Percentiles rank a stretch among this genome's conserved stretches.
Conservation (phyloP, 352 stramenopile species). For the Pythium vanterpoolii region DNA sequence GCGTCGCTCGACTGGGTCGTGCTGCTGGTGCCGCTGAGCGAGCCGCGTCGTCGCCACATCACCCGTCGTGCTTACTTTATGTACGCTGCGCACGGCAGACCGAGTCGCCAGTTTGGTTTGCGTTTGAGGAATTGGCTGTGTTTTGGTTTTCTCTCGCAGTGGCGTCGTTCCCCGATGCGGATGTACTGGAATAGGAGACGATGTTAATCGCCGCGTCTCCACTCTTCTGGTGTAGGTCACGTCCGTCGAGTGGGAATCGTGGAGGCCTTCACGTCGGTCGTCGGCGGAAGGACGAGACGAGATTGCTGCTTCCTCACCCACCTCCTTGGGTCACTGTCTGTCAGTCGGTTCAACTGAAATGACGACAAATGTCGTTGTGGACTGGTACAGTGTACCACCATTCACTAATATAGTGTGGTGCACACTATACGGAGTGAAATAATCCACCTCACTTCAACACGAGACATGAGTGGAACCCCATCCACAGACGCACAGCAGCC, state of each 20-base stretch:
- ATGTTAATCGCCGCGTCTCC: background rate
- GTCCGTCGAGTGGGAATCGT: background rate
- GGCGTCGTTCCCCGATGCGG: background rate
- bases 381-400: constrained; percentile 19
- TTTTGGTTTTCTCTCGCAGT: background rate
- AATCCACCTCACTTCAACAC: constrained; percentile 5
- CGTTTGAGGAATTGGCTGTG: too few species aligned
- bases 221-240: background rate
- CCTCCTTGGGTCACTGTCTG: too few species aligned
- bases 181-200: constrained; percentile 1
- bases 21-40: constrained; percentile 20
- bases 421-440: constrained; percentile 4
- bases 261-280: background rate
- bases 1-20: background rate
- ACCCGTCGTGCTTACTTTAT: too few species aligned
- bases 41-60: constrained; percentile 26
- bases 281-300: background rate
- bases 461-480: constrained; percentile 6
- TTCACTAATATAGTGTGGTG: constrained; percentile 5
- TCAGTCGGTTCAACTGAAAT: constrained; percentile 17
- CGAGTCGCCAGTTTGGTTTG: background rate
- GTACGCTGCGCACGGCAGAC: background rate
- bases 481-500: too few species aligned
- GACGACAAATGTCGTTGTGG: background rate
- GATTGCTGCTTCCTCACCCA: background rate